A percentile compares a stretch with the other conserved stretches of the same genome.
Conservation (phyloP, 2,329 filamentous ascomycete species). For the Arthrobotrys sphaeroides region DNA sequence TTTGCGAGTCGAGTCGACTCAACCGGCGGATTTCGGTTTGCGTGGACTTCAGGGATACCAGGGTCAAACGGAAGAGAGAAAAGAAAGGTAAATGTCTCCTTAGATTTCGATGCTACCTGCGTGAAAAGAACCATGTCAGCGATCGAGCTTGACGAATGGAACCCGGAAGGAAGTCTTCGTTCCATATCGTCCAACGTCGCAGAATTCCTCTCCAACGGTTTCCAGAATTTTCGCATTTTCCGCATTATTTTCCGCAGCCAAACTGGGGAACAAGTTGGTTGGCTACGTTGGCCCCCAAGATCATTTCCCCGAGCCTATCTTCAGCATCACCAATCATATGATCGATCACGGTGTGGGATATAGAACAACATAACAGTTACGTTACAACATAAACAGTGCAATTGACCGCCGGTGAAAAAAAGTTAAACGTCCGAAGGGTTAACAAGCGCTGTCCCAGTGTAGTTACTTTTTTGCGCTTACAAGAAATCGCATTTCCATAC, state of each 20-base stretch:
- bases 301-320: background rate
- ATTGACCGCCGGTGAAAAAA: background rate
- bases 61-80: conserved; percentile 32
- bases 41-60: conserved; percentile 48
- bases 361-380: background rate
- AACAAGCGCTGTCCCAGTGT: conserved; percentile 3
- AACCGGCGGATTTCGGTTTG: conserved; percentile 19
- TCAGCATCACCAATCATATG: background rate
- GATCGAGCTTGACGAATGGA: conserved; percentile 42
- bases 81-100: conserved; percentile 43
- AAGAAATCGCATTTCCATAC: conserved; percentile 42
- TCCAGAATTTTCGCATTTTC: conserved; percentile 24
- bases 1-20: conserved; percentile 17
- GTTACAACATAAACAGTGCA: background rate
- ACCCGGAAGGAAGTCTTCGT: background rate
- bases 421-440: background rate
- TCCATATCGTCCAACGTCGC: conserved; percentile 41
- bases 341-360: background rate
- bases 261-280: background rate
- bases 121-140: conserved; percentile 1
- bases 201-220: conserved; percentile 41
- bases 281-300: background rate
- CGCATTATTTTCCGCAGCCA: conserved; percentile 4
- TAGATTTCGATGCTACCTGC: conserved; percentile 15
- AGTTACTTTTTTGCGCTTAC: conserved; percentile 34